Base-by-base conservation (phyloP, 768 basidiomycete genomes). In the Rhodosporidiobolus sp. region DNA sequence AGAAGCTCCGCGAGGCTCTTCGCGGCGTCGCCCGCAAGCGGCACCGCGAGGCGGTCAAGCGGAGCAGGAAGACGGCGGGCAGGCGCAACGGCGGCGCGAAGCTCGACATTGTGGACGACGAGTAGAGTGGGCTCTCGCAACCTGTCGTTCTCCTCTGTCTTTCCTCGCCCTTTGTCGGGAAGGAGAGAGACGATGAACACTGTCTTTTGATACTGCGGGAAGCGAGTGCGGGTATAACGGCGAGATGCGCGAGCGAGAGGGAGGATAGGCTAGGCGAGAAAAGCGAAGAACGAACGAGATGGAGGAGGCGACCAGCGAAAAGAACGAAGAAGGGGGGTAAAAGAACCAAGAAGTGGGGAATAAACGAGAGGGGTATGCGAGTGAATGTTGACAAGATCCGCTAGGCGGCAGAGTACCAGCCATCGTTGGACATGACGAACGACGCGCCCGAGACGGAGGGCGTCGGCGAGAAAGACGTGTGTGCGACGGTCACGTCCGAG, bases 21-120 rank as follows among this genome's bases (percentile, higher is more conserved):
- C 34, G 74, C 14, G 74, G 74, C 0, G 28, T 57, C 24, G 68
- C 74, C 10, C 34, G 74, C 12, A 76, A 76, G 57, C 54, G 74
- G 1, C 74, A 76, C 52, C 63, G 74, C 22, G 74, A 76, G 59
- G 67, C 70, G 45, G 63, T 65, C 65, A 76, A 76, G 68, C 30
- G 70, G 46, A 69, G 45, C 3, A 69, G 67, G 61, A 76, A 72
- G 64, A 65, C 26, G 26, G 69, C 35, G 19, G 50, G 49, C 22
- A n/a, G 38, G 49, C 14, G 62, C 11, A 49, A 38, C 9, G 35
- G 4, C 7, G 68, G 56, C 1, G 38, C 30, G 4, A 43, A 22
- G 61, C 61, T 69, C 10, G 68, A 62, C n/a, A 30, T 63, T 10
- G 48, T 63, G 3, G 56, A 66, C 28, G 65, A 66, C 30, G 63